These are phyloP conservation scores for Penicillium sclerotiorum DNA, from an alignment of 2,329 filamentous ascomycete genomes.

Conservation along the genomic window DNA sequence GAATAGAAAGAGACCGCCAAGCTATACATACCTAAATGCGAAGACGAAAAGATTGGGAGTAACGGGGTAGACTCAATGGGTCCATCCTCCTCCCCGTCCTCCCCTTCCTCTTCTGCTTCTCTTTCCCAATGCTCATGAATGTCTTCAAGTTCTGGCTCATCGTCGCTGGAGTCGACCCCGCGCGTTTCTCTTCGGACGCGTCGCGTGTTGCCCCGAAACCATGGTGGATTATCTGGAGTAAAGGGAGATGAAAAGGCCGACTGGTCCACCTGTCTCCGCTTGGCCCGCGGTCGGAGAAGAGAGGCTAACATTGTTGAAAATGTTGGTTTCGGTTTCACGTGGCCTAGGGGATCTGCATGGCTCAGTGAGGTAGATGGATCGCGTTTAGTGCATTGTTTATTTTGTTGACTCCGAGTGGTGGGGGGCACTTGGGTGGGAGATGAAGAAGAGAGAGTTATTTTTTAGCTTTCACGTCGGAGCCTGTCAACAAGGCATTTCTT, in stretches of 20 bases:
- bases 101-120: constrained; percentile 36
- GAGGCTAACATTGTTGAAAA: constrained; percentile 24
- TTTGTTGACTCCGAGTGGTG: too few species aligned
- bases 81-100: constrained; percentile 48
- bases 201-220: constrained; percentile 14
- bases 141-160: constrained; percentile 30
- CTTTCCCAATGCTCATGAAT: constrained; percentile 36
- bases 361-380: too few species aligned
- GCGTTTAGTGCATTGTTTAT: too few species aligned
- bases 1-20: background rate
- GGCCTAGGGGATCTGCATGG: constrained; percentile 10
- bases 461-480: too few species aligned
- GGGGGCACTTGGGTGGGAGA: too few species aligned
- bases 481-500: too few species aligned
- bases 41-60: constrained; percentile 78
- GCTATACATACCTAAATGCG: constrained; percentile 69
- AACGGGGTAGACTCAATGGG: constrained; percentile 54
- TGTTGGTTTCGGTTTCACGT: constrained; percentile 8
- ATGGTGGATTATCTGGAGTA: constrained; percentile 15
- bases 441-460: too few species aligned
- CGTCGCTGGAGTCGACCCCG: constrained; percentile 12
- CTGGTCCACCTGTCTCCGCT: constrained; percentile 20
- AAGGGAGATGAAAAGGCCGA: constrained; percentile 17
- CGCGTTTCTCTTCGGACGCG: constrained; percentile 12
- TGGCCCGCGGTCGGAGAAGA: constrained; percentile 23